Percentiles rank a stretch among this genome's conserved stretches.
phyloP scores from a whole-genome alignment of 1,139 yeast genomes.

The Hansenula sp. region DNA sequence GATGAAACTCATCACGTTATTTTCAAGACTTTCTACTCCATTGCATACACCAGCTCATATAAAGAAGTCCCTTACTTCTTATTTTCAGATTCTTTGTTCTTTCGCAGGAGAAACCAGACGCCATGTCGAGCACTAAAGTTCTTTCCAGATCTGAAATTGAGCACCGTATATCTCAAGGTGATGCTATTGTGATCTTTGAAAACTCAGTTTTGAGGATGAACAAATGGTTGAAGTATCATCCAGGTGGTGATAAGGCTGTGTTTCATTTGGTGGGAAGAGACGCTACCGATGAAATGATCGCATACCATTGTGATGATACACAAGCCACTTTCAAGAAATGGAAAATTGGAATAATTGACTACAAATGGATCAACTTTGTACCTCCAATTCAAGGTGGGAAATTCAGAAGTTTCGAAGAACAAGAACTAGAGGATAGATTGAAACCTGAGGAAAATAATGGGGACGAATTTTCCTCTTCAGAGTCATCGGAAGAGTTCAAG shows the following conservation, averaged over 20 bases:
- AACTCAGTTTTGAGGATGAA: conserved; percentile 61
- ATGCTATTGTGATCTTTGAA: conserved; percentile 65
- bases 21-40: background rate
- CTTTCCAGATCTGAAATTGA: conserved; percentile 35
- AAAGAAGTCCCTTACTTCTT: background rate
- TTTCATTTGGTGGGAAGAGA: conserved; percentile 84
- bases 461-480: background rate
- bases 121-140: conserved; percentile 19
- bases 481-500: conserved; percentile 1
- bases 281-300: conserved; percentile 88
- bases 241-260: conserved; percentile 88
- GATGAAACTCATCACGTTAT: background rate
- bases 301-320: conserved; percentile 68
- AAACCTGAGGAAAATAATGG: background rate
- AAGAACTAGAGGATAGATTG: conserved; percentile 5
- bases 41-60: background rate
- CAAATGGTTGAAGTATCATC: conserved; percentile 69
- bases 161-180: conserved; percentile 61
- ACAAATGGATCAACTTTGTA: conserved; percentile 65
- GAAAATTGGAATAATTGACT: conserved; percentile 60
- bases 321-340: conserved; percentile 45
- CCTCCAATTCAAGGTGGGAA: conserved; percentile 90
- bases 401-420: conserved; percentile 31
- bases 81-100: background rate
- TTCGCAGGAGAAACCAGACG: background rate